These are phyloP conservation scores for Leccinum angustisporum DNA, from an alignment of 1,284 basidiomycete genomes.

Conservation along the genomic window DNA sequence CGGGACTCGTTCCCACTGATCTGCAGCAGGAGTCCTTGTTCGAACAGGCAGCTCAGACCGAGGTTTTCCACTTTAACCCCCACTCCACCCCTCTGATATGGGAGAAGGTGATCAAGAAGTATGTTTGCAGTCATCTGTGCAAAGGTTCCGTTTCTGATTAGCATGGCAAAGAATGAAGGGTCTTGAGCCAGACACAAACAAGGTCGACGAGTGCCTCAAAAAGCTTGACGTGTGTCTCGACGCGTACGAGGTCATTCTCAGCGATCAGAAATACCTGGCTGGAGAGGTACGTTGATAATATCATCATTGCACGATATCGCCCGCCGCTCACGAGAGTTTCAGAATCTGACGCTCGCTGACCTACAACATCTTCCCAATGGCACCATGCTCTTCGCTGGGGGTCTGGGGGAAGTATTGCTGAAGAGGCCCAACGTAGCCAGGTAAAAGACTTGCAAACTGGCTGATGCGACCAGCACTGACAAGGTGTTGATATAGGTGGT, in stretches of 20 bases:
- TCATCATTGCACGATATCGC: not conserved
- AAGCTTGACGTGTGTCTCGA: slow-evolving; percentile 38
- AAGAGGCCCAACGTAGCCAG: slow-evolving; percentile 26
- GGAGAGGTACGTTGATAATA: slow-evolving; percentile 40
- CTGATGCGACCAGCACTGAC: not conserved
- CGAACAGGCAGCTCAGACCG: slow-evolving; percentile 33
- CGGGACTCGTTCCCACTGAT: slow-evolving; percentile 35
- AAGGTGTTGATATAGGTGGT: slow-evolving; percentile 29
- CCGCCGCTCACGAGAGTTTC: slow-evolving; percentile 9
- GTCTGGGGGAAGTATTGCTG: slow-evolving; percentile 8
- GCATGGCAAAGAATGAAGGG: slow-evolving; percentile 6
- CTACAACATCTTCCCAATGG: slow-evolving; percentile 55
- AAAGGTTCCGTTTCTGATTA: not conserved
- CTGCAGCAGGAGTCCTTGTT: slow-evolving; percentile 33
- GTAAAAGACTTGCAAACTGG: slow-evolving; percentile 11
- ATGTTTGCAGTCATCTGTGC: slow-evolving; percentile 26
- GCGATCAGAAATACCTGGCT: slow-evolving; percentile 48
- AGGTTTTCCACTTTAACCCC: slow-evolving; percentile 32
- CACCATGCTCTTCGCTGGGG: not conserved
- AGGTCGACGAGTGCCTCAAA: slow-evolving; percentile 24
- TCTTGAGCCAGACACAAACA: slow-evolving; percentile 25
- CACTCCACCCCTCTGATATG: slow-evolving; percentile 16
- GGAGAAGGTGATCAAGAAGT: slow-evolving; percentile 38
- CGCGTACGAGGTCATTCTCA: slow-evolving; percentile 48
- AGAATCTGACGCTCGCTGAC: slow-evolving; percentile 51